Base-by-base conservation (phyloP, 805 yeast genomes). In the Saccharomycopsis olivae region DNA sequence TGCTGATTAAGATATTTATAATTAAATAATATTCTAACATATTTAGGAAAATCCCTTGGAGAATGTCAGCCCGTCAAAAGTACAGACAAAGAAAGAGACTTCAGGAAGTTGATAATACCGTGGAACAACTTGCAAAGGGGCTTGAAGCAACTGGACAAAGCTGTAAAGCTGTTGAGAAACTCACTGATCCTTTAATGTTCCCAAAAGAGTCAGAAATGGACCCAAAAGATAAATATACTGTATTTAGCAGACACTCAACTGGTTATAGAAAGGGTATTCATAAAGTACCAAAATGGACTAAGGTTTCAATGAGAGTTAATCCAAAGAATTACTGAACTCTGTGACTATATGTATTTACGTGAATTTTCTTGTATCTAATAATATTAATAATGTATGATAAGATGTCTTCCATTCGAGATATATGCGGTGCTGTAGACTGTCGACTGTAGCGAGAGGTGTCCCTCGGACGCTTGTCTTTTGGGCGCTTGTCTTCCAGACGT, bases 251-350 rank as follows among this genome's bases (percentile, higher is more conserved):
- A 59, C 75, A 75, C 52, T 71, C 78, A 11, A 75, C 69, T 53
- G 78, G 78, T 16, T 92, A 89, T 62, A 75, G 97, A 65, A 89
- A 87, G 63, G 78, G 88, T 48, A 75, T 84, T 19, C 97, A 89
- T 55, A 63, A 76, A 58, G 82, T 80, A 32, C 95, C 96, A 16
- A 84, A 87, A 56, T 87, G 95, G 94, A 87, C 96, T 40, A 86
- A 79, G 64, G 57, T 75, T 47, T 74, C 94, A 6, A 70, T 78
- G 59, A 77, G 96, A 65, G 75, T 71, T 43, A 81, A 83, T 54
- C 96, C 96, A 33, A 69, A 69, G 44, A 69, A 78, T 55, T 79
- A 71, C 57, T 83, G 64, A 55, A n/a, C n/a, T n/a, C n/a, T n/a
- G n/a, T n/a, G n/a, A n/a, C n/a, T n/a, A n/a, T n/a, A n/a, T n/a